Base-by-base conservation (phyloP, 345 rosid genomes). In the Citrus mangshanensis region DNA sequence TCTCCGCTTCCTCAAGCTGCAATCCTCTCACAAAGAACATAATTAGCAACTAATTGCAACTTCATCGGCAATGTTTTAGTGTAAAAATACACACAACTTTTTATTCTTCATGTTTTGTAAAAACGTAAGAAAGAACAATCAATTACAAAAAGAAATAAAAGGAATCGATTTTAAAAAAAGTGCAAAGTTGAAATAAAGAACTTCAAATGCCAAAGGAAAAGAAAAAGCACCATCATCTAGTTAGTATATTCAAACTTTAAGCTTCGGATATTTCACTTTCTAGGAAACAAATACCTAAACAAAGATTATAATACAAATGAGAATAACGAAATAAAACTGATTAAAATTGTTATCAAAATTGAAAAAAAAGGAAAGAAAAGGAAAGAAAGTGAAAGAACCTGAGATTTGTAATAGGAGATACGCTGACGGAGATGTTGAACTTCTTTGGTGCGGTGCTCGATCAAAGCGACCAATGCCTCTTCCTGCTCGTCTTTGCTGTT, bases 1-100 rank as follows among this genome's bases (percentile, higher is more conserved):
- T 85, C 76, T 93, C 90, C 40, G 94, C 89, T 79, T 89, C 90
- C 28, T 60, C 73, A 77, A 93, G 94, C 98, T 95, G 89, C 85
- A 80, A 30, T 4, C 30, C 40, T 35, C 68, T 72, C 27, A 46
- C 68, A 66, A 34, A 46, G 27, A 25, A 77, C 75, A 58, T 46
- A 51, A 69, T 77, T 37, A 79, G 77, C 46, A 54, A 54, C 58
- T 54, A 18, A 54, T 13, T 46, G 51, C 5, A 54, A 54, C 7
- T 18, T 54, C 58, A 54, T 54, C 2, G 22, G n/a, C 58, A 54
- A 54, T 19, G 58, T 54, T 18, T 14, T 54, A 18, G 21, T 54
- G 58, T 18, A 54, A 79, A 60, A 16, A 2, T 5, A 73, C 1
- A 73, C 1, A 46, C 51, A 46, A 46, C 51, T 13, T 46, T 46